Evolutionary conservation across 164 flowering plant genomes (phyloP), one percentile per base, ranked within the genome.

Genomic region (Taxillus chinensis): DNA sequence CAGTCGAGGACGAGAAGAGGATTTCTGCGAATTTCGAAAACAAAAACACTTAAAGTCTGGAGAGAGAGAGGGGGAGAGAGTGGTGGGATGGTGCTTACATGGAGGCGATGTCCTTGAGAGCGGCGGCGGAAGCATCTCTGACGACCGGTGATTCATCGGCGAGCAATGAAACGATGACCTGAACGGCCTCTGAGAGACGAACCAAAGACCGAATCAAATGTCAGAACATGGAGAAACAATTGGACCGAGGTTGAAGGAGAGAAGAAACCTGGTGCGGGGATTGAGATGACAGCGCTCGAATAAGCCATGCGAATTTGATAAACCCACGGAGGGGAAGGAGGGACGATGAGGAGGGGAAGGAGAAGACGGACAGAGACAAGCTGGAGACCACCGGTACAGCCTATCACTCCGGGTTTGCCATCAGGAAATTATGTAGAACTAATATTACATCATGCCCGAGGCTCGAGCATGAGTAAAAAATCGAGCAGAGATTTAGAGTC

Each of bases 81-180:
- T 27, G 27, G 27, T 2, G 58, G 58, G 39, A 48, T 45, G 37
- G 59, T 45, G 1, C 15, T 62, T 83, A 93, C 96, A 86, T 72
- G 12, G 80, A 50, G 59, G 88, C 81, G 14, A 93, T 78, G 54
- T 85, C 95, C 59, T 81, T 80, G 63, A 93, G 93, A 55, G 98
- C 73, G 13, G 77, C 78, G 76, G 78, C 73, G 70, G 98, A 84
- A 9, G 97, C 83, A 67, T 80, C 77, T 69, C 87, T 74, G 57
- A 90, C 98, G 38, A 73, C 7, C 5, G 81, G 62, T n/a, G 98
- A 85, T 43, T 93, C 98, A 70, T 93, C 98, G 0, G 82, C 83
- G 2, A 85, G 75, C 13, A 77, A 72, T 12, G 85, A 71, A 2
- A 83, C 86, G 16, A 85, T 62, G 37, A 83, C 78, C 68, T 82